phyloP scores from a whole-genome alignment of 2,329 filamentous ascomycete species.

The Phialophora chinensis region DNA sequence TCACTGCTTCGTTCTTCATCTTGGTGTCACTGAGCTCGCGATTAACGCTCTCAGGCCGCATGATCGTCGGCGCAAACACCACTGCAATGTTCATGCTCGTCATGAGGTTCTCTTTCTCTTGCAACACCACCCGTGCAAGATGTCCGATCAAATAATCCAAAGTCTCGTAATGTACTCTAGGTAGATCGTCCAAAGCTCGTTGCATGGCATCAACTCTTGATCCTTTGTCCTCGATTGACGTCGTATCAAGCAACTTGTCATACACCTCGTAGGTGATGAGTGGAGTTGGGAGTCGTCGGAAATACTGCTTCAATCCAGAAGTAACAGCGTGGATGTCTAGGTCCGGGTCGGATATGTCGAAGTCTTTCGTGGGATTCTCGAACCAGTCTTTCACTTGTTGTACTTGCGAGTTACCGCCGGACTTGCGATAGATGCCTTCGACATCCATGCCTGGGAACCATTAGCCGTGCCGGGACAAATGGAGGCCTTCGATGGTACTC shows the following conservation, averaged over 20 bases:
- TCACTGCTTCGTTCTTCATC: constrained; percentile 86
- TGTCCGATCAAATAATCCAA: constrained; percentile 95
- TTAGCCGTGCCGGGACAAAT: constrained; percentile 23
- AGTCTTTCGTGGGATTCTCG: constrained; percentile 74
- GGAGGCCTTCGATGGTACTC: constrained; percentile 34
- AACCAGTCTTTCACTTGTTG: constrained; percentile 91
- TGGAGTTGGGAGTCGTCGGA: constrained; percentile 87
- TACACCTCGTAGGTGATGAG: constrained; percentile 93
- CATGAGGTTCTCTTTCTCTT: constrained; percentile 90
- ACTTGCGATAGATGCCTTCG: constrained; percentile 98
- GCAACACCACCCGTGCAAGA: constrained; percentile 80
- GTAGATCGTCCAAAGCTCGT: constrained; percentile 76
- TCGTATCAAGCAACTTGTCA: constrained; percentile 77
- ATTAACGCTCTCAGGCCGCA: constrained; percentile 87
- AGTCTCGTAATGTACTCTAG: constrained; percentile 82
- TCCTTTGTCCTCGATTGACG: constrained; percentile 60
- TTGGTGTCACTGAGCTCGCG: constrained; percentile 97
- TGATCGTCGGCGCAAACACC: constrained; percentile 96
- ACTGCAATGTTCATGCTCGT: constrained; percentile 94
- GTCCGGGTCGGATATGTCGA: constrained; percentile 90
- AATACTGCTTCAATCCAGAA: constrained; percentile 95
- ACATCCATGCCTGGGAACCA: constrained; percentile 74
- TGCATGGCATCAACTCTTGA: constrained; percentile 75
- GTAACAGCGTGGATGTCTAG: constrained; percentile 97
- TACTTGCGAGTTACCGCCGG: constrained; percentile 87